Percentiles rank a stretch among this genome's conserved stretches.
Conservation (phyloP, 352 stramenopile genomes). For the Phytophthora palmivora region DNA sequence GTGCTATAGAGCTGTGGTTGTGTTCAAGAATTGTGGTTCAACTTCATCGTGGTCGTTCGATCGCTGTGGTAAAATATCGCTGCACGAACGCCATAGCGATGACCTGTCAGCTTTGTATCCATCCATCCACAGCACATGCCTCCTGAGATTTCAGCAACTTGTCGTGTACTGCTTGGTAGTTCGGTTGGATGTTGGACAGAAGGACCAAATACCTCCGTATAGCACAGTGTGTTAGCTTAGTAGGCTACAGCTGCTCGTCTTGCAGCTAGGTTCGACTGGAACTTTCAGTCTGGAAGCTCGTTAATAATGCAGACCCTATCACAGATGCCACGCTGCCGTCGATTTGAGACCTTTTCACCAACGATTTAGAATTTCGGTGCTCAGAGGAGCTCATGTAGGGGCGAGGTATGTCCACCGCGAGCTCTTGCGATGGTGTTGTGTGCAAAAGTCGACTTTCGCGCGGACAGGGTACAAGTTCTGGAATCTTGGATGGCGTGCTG, state of each 20-base stretch:
- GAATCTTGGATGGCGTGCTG: constrained; percentile 11
- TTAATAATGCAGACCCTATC: no score
- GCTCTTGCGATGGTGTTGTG: constrained; percentile 17
- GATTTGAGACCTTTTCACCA: constrained; percentile 9
- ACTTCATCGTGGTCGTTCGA: constrained; percentile 4
- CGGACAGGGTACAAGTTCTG: no score
- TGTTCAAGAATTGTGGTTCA: constrained; percentile 10
- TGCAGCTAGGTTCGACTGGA: not conserved
- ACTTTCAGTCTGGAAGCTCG: not conserved
- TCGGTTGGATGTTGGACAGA: not conserved
- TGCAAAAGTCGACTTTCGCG: not conserved
- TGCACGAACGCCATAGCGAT: constrained; percentile 4
- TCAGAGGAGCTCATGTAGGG: constrained; percentile 12
- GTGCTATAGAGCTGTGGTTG: constrained; percentile 1
- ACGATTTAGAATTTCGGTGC: constrained; percentile 19
- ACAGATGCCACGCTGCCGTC: constrained; percentile 2
- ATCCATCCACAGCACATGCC: not conserved
- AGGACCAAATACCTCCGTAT: not conserved
- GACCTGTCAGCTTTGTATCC: not conserved
- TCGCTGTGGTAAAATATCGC: constrained; percentile 21
- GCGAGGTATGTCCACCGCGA: not conserved
- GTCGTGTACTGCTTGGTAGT: not conserved
- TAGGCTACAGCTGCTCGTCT: constrained; percentile 5
- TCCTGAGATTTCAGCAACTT: constrained; percentile 7
- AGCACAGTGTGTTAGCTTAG: not conserved